These are phyloP conservation scores for Acrocalymma vagum DNA, from an alignment of 2,329 filamentous ascomycete species.

Conservation along the genomic window DNA sequence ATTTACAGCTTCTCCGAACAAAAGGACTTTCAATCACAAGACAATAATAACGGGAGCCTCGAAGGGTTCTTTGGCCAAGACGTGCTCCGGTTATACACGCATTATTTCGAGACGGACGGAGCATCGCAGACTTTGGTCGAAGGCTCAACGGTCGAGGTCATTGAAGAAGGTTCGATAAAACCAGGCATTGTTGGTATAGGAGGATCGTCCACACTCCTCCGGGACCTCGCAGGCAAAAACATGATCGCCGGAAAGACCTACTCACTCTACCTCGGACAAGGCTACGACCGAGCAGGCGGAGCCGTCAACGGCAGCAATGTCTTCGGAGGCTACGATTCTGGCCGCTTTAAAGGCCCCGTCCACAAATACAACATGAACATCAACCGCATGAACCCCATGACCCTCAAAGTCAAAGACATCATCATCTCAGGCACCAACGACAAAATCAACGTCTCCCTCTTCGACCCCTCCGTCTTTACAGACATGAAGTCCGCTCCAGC, in stretches of 20 bases:
- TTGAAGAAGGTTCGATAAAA: slow-evolving; percentile 36
- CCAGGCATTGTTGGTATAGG: slow-evolving; percentile 53
- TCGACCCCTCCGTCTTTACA: slow-evolving; percentile 40
- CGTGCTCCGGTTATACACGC: slow-evolving; percentile 48
- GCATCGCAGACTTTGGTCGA: slow-evolving; percentile 45
- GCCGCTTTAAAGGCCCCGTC: slow-evolving; percentile 48
- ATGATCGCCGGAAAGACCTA: slow-evolving; percentile 52
- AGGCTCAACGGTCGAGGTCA: slow-evolving; percentile 46
- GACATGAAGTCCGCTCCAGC: slow-evolving; percentile 38
- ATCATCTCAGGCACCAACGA: slow-evolving; percentile 41
- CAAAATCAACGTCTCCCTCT: slow-evolving; percentile 44
- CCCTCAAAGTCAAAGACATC: slow-evolving; percentile 50
- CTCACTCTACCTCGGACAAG: slow-evolving; percentile 54
- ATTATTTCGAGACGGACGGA: slow-evolving; percentile 50
- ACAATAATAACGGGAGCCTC: slow-evolving; percentile 31
- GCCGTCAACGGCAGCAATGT: slow-evolving; percentile 52
- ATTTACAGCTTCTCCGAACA: slow-evolving; percentile 33
- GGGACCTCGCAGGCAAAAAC: slow-evolving; percentile 42
- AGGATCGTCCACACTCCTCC: slow-evolving; percentile 49
- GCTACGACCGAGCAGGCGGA: slow-evolving; percentile 51
- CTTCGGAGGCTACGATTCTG: slow-evolving; percentile 56
- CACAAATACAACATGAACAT: slow-evolving; percentile 44
- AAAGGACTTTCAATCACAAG: slow-evolving; percentile 33
- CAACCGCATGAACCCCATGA: slow-evolving; percentile 43
- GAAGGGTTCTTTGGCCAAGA: slow-evolving; percentile 44